Base-by-base conservation (phyloP, 768 basidiomycete genomes). In the Rhodocollybia butyracea region DNA sequence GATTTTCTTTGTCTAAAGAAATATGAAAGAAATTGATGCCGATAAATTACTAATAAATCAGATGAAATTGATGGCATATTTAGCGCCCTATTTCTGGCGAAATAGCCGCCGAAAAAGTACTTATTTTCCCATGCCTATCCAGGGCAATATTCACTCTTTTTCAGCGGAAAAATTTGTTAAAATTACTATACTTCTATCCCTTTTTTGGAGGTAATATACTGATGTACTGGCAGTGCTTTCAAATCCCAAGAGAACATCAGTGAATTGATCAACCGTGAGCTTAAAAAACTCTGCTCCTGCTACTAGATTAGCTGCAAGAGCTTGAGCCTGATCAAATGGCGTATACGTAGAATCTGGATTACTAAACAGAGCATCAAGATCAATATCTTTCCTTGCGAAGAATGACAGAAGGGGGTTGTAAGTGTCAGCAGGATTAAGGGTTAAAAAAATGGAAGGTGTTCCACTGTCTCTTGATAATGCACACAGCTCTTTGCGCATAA, bases 261-360 rank as follows among this genome's bases (percentile, higher is more conserved):
- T n/a, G n/a, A 73, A 64, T 0, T 60, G 55, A 0, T 56, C 40
- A 2, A 73, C 63, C 36, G 66, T 58, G 38, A 70, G 62, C 24
- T 72, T 60, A 54, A 71, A 74, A 48, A 71, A 74, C 42, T 67
- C 61, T 0, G 72, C 71, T 0, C 71, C 66, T 3, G 68, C 72
- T 31, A 65, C 66, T 0, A 70, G 72, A 51, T 74, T 67, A 0
- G 34, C 21, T 0, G 69, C 69, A 3, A 73, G 17, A 17, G 17
- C 17, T 30, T 29, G 51, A 1, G 57, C 55, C 0, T 57, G 55
- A 29, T 56, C 51, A 42, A 61, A 59, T 1, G 55, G 17, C 0
- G 55, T 55, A 29, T 53, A 59, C 2, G 22, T 4, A 5, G 59
- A 57, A 30, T 59, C 58, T 0, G 53, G 34, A n/a, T 32, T 29